Evolutionary conservation across 2,329 filamentous ascomycete genomes (phyloP), one percentile per base, ranked within the genome.

Genomic region (Trichoderma oligosporum): DNA sequence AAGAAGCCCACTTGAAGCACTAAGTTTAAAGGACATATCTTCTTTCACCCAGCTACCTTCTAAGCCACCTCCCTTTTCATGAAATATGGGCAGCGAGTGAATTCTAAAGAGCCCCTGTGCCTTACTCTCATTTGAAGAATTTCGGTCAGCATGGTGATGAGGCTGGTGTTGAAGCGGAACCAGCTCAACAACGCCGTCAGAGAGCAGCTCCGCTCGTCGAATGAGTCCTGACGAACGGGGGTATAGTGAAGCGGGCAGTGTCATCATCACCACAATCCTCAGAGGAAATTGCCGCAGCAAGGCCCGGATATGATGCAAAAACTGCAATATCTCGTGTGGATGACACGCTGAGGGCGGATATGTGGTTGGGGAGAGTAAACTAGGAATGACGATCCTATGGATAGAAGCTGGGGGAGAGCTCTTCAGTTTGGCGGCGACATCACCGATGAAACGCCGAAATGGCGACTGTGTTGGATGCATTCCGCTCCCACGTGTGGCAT

Each of bases 11-110:
- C 82, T 86, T 2, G 82, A 81, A 65, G 90, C 81, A 70, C 91
- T 96, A 51, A 99, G 74, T 60, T 86, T 92, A 71, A 99, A 99
- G 4, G 91, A 91, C 72, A 96, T 82, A 72, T 97, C 91, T 67
- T 96, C 89, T 22, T 89, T 85, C 54, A 87, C 80, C 61, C 84
- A 85, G 58, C 82, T 82, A 36, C 82, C 78, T 59, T 84, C 84
- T 2, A 83, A 80, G 8, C 90, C 91, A 2, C 91, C 91, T 1
- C 94, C 93, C 63, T 89, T 90, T 69, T 97, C 93, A 59, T 95
- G 89, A 63, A 90, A 86, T 0, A 96, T 78, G 0, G 94, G 93
- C 33, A 97, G 73, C 54, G 86, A 86, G 70, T 96, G 90, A 0
- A 95, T 83, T 61, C 86, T 88, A 16, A 97, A 74, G 72, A 97